Percentiles rank a stretch among this genome's conserved stretches.
Evolutionary conservation across 2,329 filamentous ascomycete genomes (phyloP).

Genomic region (Cercospora brassicicola): DNA sequence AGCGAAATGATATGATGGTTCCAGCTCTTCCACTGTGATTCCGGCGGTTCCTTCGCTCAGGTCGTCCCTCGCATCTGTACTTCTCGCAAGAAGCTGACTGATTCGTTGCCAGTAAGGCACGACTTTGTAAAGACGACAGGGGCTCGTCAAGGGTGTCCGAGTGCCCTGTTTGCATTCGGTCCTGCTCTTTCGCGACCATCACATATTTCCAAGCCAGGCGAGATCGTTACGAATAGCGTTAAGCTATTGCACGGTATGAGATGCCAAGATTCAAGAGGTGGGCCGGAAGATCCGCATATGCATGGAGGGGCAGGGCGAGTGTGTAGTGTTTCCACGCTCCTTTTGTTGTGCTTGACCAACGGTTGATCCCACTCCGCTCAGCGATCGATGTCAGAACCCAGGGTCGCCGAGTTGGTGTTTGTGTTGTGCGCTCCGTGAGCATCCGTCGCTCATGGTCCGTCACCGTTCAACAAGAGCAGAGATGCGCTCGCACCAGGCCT

Average conservation of each 20-base stretch:
- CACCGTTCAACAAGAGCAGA: background rate
- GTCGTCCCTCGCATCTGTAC: background rate
- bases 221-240: background rate
- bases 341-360: background rate
- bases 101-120: background rate
- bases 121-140: background rate
- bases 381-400: background rate
- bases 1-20: background rate
- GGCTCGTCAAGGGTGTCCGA: background rate
- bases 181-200: background rate
- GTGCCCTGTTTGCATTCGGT: background rate
- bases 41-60: background rate
- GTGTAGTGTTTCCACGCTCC: background rate
- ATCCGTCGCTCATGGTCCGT: background rate
- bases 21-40: background rate
- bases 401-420: no score
- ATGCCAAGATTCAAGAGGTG: background rate
- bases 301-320: background rate
- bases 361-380: background rate
- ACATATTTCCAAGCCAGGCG: background rate
- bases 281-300: background rate
- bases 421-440: no score
- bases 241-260: background rate
- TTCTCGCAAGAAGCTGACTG: background rate
- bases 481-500: background rate